Conservation (phyloP, 345 rosid species). For the Lepidium africanum region DNA sequence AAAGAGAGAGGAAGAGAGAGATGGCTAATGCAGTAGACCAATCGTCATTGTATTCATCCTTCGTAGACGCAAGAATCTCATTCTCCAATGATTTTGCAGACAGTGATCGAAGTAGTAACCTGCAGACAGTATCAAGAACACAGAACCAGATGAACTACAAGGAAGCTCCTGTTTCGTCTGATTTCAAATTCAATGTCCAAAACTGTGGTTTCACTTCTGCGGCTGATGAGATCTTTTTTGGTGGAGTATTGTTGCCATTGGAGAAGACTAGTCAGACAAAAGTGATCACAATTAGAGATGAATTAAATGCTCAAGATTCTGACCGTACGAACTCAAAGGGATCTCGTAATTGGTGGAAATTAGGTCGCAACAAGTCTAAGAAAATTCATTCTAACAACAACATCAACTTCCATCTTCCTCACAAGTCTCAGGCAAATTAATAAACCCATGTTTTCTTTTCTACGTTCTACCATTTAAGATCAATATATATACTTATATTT, state of each 20-base stretch:
- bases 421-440: slow-evolving; percentile 19
- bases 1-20: neutral
- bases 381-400: slow-evolving; percentile 20
- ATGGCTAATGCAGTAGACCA: slow-evolving; percentile 38
- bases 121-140: slow-evolving; percentile 2
- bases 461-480: neutral
- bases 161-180: slow-evolving; percentile 83
- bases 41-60: slow-evolving; percentile 34
- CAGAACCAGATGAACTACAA: slow-evolving; percentile 35
- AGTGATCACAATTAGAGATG: slow-evolving; percentile 45
- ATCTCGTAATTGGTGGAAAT: slow-evolving; percentile 30
- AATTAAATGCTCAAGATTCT: slow-evolving; percentile 39
- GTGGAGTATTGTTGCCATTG: slow-evolving; percentile 63
- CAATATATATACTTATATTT: neutral
- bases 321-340: slow-evolving; percentile 20
- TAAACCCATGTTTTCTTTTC: neutral
- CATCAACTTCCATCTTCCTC: slow-evolving; percentile 7
- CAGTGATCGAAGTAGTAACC: slow-evolving; percentile 1
- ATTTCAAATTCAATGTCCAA: slow-evolving; percentile 62
- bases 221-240: slow-evolving; percentile 61
- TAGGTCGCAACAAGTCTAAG: slow-evolving; percentile 25
- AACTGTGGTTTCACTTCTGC: slow-evolving; percentile 55
- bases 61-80: slow-evolving; percentile 79
- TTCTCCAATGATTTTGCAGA: slow-evolving; percentile 82
- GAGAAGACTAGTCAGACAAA: slow-evolving; percentile 35